Evolutionary conservation across 2,329 filamentous ascomycete genomes (phyloP).

Genomic region (Ophiostoma novo-ulmi): DNA sequence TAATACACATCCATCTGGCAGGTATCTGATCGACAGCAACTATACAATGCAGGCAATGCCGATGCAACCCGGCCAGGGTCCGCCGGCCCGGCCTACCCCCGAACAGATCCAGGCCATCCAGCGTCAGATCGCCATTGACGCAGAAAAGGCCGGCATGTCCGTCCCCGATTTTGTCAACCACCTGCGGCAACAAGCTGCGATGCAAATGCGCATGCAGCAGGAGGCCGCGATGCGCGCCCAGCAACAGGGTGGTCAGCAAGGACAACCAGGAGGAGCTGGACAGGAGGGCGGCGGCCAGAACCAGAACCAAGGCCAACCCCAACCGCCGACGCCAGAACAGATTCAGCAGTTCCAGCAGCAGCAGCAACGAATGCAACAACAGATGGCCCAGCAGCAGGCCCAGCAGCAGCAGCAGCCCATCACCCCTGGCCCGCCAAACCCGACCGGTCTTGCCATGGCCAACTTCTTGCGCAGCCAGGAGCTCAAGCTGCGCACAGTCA

Average conservation of each 20-base stretch:
- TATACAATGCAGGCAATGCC: slow-evolving; percentile 11
- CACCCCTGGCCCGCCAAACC: slow-evolving; percentile 74
- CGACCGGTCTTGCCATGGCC: slow-evolving; percentile 80
- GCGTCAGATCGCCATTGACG: slow-evolving; percentile 74
- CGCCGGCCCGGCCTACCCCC: slow-evolving; percentile 53
- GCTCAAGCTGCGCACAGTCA: slow-evolving; percentile 83
- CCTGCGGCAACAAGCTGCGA: slow-evolving; percentile 53
- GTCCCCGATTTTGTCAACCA: slow-evolving; percentile 77
- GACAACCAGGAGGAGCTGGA: neutral
- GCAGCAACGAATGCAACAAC: slow-evolving; percentile 38
- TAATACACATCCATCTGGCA: neutral
- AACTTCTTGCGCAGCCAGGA: slow-evolving; percentile 80
- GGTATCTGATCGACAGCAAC: neutral
- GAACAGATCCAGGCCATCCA: slow-evolving; percentile 85
- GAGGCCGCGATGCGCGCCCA: slow-evolving; percentile 42
- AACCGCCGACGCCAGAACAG: slow-evolving; percentile 40
- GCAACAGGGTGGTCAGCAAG: slow-evolving; percentile 27
- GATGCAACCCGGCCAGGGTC: slow-evolving; percentile 14
- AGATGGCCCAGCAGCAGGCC: slow-evolving; percentile 33
- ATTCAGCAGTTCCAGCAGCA: slow-evolving; percentile 29
- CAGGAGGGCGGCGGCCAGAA: neutral
- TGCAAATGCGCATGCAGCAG: slow-evolving; percentile 45
- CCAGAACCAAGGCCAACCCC: slow-evolving; percentile 35
- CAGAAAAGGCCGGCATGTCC: slow-evolving; percentile 76
- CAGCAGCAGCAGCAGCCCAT: slow-evolving; percentile 54